Base-by-base conservation (phyloP, 2,329 filamentous ascomycete genomes). In the Talaromyces atroroseus region DNA sequence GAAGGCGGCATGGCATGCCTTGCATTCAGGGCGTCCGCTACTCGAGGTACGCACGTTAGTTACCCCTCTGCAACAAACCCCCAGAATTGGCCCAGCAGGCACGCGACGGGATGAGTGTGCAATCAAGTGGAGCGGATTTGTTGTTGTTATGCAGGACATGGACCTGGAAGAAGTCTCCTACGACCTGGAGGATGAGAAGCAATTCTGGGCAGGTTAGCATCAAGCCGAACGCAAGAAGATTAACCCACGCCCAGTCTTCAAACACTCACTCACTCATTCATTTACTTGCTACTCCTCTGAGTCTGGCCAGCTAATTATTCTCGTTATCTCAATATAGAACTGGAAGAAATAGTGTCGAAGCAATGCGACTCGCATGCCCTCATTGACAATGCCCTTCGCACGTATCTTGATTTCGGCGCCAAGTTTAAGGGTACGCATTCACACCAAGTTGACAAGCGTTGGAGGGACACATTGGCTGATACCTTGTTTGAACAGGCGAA, bases 331-430 rank as follows among this genome's bases (percentile, higher is more conserved):
- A 21, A 21, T 44, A 49, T 64, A 89, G 86, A 87, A 72, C 80
- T 89, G 66, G 82, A 88, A 66, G 79, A 82, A 58, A 86, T 88
- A 65, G 77, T 88, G 61, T 80, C 80, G 54, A 75, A 76, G 53
- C 75, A 76, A 64, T 86, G 82, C 71, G 75, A 79, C 54, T 80
- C 80, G 57, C 82, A 87, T 71, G 82, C 84, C 65, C 74, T 79
- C 58, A 88, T 97, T 71, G 94, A 99, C 75, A 86, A 96, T 72
- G 83, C 87, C 60, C 79, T 99, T 63, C 89, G 94, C 63, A 81
- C 83, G 45, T 99, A 92, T 82, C 80, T 99, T 58, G 82, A 84
- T 62, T 82, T 96, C 64, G 87, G 89, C 36, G 85, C 88, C 20
- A 82, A 78, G 60, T 88, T 89, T 70, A 88, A 87, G 75, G 77